Base-by-base conservation (phyloP, 1,139 yeast genomes). In the Nadsonia starkeyi-henricii region DNA sequence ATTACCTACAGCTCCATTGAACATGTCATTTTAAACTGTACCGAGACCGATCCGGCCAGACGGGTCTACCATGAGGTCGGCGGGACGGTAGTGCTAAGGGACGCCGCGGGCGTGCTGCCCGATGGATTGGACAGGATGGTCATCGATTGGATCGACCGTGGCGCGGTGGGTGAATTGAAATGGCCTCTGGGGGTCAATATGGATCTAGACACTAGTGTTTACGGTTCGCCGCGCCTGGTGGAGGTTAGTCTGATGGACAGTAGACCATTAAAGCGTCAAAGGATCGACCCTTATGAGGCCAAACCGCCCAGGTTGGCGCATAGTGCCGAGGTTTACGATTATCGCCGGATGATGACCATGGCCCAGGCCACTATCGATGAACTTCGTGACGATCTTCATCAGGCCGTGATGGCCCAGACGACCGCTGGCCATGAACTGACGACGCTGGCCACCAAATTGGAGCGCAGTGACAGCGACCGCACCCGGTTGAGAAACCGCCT, bases 1-100 rank as follows among this genome's bases (percentile, higher is more conserved):
- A 76, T 85, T 2, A 84, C 95, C 1, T 75, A 81, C 54, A 79
- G 85, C 59, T 81, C 95, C 1, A 79, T 86, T 33, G 96, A 89
- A 57, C 97, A 89, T 49, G 60, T 66, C 23, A 53, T 59, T 44
- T 53, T 57, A n/a, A n/a, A n/a, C n/a, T n/a, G n/a, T n/a, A n/a
- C n/a, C n/a, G n/a, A n/a, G n/a, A n/a, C n/a, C n/a, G n/a, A n/a
- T n/a, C n/a, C n/a, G n/a, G n/a, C n/a, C n/a, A n/a, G n/a, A n/a
- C n/a, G n/a, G n/a, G n/a, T n/a, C n/a, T n/a, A n/a, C n/a, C n/a
- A n/a, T n/a, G n/a, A n/a, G n/a, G n/a, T n/a, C n/a, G n/a, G n/a
- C n/a, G n/a, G n/a, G n/a, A n/a, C n/a, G n/a, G n/a, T n/a, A n/a
- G n/a, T n/a, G n/a, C n/a, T n/a, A n/a, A n/a, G n/a, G n/a, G n/a